Evolutionary conservation across 495 filamentous ascomycete species (phyloP).

Genomic region (Thermochaetoides thermophila): DNA sequence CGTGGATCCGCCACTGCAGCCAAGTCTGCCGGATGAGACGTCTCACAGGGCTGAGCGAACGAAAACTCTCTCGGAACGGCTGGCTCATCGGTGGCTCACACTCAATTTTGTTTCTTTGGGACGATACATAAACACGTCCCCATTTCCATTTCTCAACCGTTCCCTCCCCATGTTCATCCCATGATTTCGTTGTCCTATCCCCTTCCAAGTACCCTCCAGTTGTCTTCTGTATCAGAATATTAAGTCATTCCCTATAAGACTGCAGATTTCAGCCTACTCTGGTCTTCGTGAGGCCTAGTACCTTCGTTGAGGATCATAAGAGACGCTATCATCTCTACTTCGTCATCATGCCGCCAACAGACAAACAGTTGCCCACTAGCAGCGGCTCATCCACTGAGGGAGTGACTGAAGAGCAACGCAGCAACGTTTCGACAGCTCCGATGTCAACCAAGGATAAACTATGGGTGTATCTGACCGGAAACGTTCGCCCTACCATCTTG

Average conservation of each 20-base stretch:
- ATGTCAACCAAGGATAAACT: slow-evolving; percentile 3
- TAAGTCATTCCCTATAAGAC: no score
- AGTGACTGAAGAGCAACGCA: neutral
- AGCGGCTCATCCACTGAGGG: neutral
- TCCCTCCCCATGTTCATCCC: no score
- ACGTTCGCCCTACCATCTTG: slow-evolving; percentile 21
- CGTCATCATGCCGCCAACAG: neutral
- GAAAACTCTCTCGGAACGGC: slow-evolving; percentile 1
- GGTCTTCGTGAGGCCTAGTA: no score
- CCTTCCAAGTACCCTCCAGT: no score
- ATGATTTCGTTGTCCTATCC: no score
- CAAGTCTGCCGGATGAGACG: neutral
- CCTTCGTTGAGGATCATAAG: no score
- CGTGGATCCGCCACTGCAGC: slow-evolving; percentile 9
- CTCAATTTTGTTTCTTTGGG: neutral
- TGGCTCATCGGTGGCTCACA: neutral
- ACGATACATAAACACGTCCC: neutral
- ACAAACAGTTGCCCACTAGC: neutral
- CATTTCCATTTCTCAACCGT: no score
- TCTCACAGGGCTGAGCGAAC: neutral
- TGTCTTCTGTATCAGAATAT: no score
- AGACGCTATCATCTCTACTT: neutral
- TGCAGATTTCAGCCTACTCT: no score
- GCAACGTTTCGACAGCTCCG: neutral
- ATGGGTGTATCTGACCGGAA: slow-evolving; percentile 24